Base-by-base conservation (phyloP, 1,284 basidiomycete species). In the Sporisorium exsertum region DNA sequence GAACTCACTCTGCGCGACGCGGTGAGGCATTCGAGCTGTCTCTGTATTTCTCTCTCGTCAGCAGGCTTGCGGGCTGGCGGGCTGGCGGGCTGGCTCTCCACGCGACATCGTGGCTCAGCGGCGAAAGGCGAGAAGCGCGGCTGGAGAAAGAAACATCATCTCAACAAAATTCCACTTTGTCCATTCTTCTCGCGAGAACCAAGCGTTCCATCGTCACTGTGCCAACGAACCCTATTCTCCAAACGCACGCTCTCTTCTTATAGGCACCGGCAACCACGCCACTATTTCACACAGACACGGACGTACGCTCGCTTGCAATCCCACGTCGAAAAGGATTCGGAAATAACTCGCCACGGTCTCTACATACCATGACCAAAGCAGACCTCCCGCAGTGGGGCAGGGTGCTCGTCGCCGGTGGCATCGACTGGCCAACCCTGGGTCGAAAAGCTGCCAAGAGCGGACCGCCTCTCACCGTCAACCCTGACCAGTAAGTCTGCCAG, bases 351-450 rank as follows among this genome's bases (percentile, higher is more conserved):
- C 5, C 15, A 5, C 29, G 10, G 5, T 32, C 29, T 16, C 22
- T 27, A 22, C 42, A 54, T 18, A 16, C 13, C 45, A 72, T 72
- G 69, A 56, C 69, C 18, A 66, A 72, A 59, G 26, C 54, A n/a
- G 63, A 66, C 3, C 69, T 72, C 5, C 69, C 69, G 20, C 59
- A 59, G 45, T 72, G 69, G 70, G 70, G 64, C 54, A 67, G 69
- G 93, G 93, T 94, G 56, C 86, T 94, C 76, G 90, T 94, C 73
- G 92, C 91, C 76, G 93, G 93, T 52, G 93, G 93, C 63, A 93
- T 92, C 49, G 93, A 94, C 87, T 94, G 93, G 93, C 79, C 82
- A 6, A 82, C 79, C 18, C 65, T 87, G 16, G 86, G 86, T 8
- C 79, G 84, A 42, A 86, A 86, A 67, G 68, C 74, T 12, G 59